Base-by-base conservation (phyloP, 2,329 filamentous ascomycete species). In the Meredithiella fracta region DNA sequence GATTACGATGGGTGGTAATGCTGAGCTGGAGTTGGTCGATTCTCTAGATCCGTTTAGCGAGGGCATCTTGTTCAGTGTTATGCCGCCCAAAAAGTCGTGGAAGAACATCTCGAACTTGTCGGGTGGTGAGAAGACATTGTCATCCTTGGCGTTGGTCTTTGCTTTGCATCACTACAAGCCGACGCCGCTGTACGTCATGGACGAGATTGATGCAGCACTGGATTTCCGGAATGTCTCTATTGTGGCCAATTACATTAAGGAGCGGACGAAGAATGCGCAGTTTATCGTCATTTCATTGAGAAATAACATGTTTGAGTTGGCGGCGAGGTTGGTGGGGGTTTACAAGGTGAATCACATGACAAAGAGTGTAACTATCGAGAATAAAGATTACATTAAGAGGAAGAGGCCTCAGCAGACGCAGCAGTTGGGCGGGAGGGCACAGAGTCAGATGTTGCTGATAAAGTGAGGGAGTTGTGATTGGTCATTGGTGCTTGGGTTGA, bases 281-380 rank as follows among this genome's bases (percentile, higher is more conserved):
- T 98, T 98, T 68, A 92, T 98, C 63, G 92, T 98, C 65, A 98
- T 98, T 66, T 96, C 89, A 15, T 75, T 98, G 64, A 78, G 92
- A 64, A 98, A 98, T 71, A 98, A 98, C 74, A 98, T 98, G 92
- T 98, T 98, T 69, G 92, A 98, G 74, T 80, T 98, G 60, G 91
- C 94, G n/a, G 82, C 88, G 58, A 80, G 94, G 56, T 78, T 98
- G 59, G 89, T 98, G 14, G 94, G 94, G 62, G 92, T 98, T 56
- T 98, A 98, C 75, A 98, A 98, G 75, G 92, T 98, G 67, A 97
- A 94, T 70, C 91, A 98, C 69, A 98, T 97, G 82, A 92, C 86
- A 59, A 92, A 91, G 79, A 90, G 85, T 68, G 86, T 92, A 22
- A 89, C 86, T 54, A 88, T 92, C 60, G 86, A 92, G 69, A 92